Evolutionary conservation across 2,329 filamentous ascomycete species (phyloP).

Genomic region (Drechslerella stenobrocha): DNA sequence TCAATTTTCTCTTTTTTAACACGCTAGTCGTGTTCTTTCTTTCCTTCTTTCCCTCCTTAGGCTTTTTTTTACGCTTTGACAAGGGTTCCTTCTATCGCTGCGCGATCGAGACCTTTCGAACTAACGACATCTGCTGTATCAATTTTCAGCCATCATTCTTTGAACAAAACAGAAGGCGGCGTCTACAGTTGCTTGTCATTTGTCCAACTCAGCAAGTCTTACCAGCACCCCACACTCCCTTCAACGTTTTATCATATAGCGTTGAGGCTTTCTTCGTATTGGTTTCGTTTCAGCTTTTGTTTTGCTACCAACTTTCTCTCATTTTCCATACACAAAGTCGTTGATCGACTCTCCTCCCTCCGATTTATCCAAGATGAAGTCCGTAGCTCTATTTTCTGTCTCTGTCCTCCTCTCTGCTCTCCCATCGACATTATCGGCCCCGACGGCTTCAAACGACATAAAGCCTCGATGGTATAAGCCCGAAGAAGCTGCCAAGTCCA

Average conservation of each 20-base stretch:
- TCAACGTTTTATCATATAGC: constrained; percentile 25
- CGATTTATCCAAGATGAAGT: constrained; percentile 44
- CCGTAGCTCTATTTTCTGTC: constrained; percentile 32
- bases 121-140: constrained; percentile 6
- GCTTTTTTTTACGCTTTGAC: constrained; percentile 15
- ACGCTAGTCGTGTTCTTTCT: constrained; percentile 45
- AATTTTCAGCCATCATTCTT: constrained; percentile 38
- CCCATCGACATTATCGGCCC: constrained; percentile 25
- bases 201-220: constrained; percentile 13
- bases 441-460: constrained; percentile 26
- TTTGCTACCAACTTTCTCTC: constrained; percentile 8
- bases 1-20: constrained; percentile 26
- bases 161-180: constrained; percentile 36
- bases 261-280: constrained; percentile 9
- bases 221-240: constrained; percentile 22
- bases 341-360: constrained; percentile 31
- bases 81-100: constrained; percentile 33
- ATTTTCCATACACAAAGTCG: constrained; percentile 21
- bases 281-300: constrained; percentile 4
- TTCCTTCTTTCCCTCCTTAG: constrained; percentile 25
- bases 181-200: constrained; percentile 14
- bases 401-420: constrained; percentile 35
- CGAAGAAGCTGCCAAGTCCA: constrained; percentile 14
- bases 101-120: constrained; percentile 31
- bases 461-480: constrained; percentile 34